Base-by-base conservation (phyloP, 768 basidiomycete genomes). In the Ramaria sp. region DNA sequence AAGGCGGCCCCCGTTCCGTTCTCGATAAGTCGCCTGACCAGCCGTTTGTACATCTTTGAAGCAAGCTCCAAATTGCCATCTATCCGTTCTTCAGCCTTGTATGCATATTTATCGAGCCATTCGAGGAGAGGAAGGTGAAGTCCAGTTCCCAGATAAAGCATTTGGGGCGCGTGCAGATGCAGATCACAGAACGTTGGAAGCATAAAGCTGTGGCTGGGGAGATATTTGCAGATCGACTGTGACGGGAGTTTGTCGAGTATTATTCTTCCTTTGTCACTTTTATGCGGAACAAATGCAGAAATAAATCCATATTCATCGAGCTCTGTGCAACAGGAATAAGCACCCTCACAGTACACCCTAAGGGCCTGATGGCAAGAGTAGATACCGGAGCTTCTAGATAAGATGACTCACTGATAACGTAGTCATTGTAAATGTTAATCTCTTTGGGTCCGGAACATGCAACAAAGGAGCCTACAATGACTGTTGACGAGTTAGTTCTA, bases 121-220 rank as follows among this genome's bases (percentile, higher is more conserved):
- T 89, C 69, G 83, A 91, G 84, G 38, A 92, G 70, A 4, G 90
- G 87, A 1, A 91, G 76, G 66, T 94, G 87, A 4, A 93, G 75
- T 0, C 91, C 91, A 1, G 82, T 90, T 2, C 92, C 92, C 56
- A 90, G 85, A 59, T 91, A 93, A 34, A 92, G 73, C 66, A 87
- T 92, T 65, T 94, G 92, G 0, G 91, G 88, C 0, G 91, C 90
- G 66, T 94, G 91, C 0, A 92, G 75, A 65, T 93, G 91, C 4
- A 90, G 73, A 67, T 93, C 91, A 57, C 79, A 82, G 68, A 91
- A 93, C 0, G 83, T 80, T 1, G 91, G 88, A n/a, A 87, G 60
- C 42, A 92, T 57, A 64, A 92, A 89, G 53, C 71, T 76, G 63
- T 64, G 39, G 72, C 64, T 22, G 59, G 49, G 13, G 59, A 60